A percentile compares a stretch with the other conserved stretches of the same genome.
Conservation (phyloP, 768 basidiomycete species). For the Serendipita indica region DNA sequence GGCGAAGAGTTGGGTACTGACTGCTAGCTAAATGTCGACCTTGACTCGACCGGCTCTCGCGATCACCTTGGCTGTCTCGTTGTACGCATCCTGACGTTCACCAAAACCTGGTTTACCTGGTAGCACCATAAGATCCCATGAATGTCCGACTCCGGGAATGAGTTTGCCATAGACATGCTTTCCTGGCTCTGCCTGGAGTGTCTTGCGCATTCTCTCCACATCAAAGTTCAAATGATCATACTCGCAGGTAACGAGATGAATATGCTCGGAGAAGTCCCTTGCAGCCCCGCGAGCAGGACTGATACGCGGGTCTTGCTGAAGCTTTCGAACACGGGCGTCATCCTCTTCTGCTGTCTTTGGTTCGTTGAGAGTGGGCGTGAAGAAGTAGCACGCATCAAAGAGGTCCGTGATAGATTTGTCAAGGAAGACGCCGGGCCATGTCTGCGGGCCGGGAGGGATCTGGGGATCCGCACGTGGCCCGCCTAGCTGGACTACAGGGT, state of each 20-base stretch:
- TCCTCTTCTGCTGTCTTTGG: neutral
- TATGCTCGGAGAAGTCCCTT: neutral
- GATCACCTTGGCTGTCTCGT: neutral
- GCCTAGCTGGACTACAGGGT: neutral
- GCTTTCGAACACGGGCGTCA: neutral
- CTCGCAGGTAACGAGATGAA: neutral
- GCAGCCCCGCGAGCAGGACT: neutral
- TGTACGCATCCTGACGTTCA: neutral
- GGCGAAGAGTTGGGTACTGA: too few relatives aligned
- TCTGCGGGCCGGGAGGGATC: neutral
- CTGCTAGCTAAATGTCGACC: too few relatives aligned
- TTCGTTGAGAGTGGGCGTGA: neutral
- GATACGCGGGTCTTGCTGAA: neutral
- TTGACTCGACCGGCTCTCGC: neutral
- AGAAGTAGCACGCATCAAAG: neutral
- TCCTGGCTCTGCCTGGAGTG: neutral
- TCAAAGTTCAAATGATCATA: neutral
- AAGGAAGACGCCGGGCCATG: neutral
- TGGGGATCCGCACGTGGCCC: neutral
- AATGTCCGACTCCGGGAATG: neutral
- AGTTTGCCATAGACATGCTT: neutral
- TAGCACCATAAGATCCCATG: neutral
- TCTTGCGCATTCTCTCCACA: neutral
- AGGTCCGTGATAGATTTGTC: neutral
- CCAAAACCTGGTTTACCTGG: neutral